Evolutionary conservation across 495 filamentous ascomycete genomes (phyloP), one percentile per base, ranked within the genome.

Genomic region (Lophium mytilinum): DNA sequence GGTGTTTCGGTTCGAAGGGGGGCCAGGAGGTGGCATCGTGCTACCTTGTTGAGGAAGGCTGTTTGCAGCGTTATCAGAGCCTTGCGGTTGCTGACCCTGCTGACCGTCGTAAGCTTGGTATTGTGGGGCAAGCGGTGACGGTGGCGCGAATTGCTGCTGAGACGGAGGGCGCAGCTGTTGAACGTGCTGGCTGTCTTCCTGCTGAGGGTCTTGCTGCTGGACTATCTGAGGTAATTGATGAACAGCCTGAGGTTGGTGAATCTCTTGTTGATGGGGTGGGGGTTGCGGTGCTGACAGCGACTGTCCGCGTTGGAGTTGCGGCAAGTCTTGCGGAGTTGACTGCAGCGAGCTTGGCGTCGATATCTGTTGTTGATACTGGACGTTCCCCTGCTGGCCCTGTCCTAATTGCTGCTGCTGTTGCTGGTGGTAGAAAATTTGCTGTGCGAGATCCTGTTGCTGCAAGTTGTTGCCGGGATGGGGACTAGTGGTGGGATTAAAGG

Each of bases 21-120:
- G 24, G 6, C 40, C 11, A 8, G 54, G 39, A 33, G 61, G 62
- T 11, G 55, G 19, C 62, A 65, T 65, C 43, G 53, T 58, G 58
- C 55, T 42, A 18, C 48, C 51, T 46, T 63, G 55, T 52, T 66
- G 65, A 4, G 60, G 62, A 12, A 12, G 48, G 43, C 55, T 60
- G 19, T 55, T 51, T 7, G 46, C 14, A 6, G 48, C 45, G 12
- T 55, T 40, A 3, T 62, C 56, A 39, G 12, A 12, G 12, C 30
- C 50, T 37, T 55, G 57, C 5, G 24, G 40, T n/a, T 33, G 36
- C 37, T 64, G 61, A 41, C 53, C 39, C 46, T 57, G 62, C 40
- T 62, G 59, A 39, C 49, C 14, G 41, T 66, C 59, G 63, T 66
- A 66, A 46, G 63, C 47, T 52, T 66, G 63, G 39, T 62, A 66